Base-by-base conservation (phyloP, 805 yeast species). In the Starmerella vitae region DNA sequence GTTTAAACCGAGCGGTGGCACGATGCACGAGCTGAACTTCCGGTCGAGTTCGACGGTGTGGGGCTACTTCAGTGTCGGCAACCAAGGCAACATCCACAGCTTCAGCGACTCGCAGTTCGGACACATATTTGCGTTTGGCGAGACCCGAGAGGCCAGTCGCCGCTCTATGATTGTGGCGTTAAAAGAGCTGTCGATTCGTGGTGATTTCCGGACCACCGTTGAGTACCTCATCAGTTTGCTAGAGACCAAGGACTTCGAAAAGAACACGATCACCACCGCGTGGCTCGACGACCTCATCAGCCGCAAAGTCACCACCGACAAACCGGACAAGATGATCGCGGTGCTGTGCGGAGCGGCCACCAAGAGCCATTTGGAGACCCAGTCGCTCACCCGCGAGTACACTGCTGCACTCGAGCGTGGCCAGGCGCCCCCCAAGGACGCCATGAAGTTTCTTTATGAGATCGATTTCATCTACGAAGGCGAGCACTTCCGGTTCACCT, bases 101-200 rank as follows among this genome's bases (percentile, higher is more conserved):
- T 93, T 85, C 66, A 80, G 94, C 22, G 99, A 91, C 63, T 88
- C 98, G 41, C 99, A 91, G 65, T 91, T 91, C 56, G 99, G 99
- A 61, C 99, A 91, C 62, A 91, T 91, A 46, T 91, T 91, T 61
- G 96, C 99, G 25, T 93, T 88, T 63, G 98, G 98, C 61, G 98
- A 91, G 66, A 88, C 86, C 59, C 80, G 99, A 66, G 93, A 83
- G 62, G 94, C 94, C 28, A 83, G 95, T 25, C 81, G 99, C 67
- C 86, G 91, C 62, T 95, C 93, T 57, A 91, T 91, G 98, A 95
- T 91, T 47, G 97, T 91, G 41, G 99, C 98, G 0, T 70, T 91
- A 60, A 91, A 88, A 61, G 98, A 91, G 63, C 73, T 91, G 52
- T 79, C 93, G 39, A 91, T 91, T 54, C 77, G 98, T 63, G 98